Conservation (phyloP, 2,329 filamentous ascomycete genomes). For the Fusarium sp. region DNA sequence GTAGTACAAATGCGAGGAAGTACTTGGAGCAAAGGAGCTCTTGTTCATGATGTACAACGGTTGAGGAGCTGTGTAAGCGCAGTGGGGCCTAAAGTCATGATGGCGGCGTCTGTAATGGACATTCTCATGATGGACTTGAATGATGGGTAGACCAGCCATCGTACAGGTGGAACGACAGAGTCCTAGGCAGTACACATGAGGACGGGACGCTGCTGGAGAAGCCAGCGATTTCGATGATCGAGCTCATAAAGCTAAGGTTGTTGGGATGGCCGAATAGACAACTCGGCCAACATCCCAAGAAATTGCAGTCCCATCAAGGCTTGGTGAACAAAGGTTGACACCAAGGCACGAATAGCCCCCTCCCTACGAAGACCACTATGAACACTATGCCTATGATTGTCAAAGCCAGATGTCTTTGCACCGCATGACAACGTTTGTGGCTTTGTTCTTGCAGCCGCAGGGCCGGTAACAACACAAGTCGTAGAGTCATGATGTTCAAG, state of each 20-base stretch:
- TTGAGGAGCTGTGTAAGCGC: conserved; percentile 11
- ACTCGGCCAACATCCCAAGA: background rate
- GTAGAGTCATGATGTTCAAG: background rate
- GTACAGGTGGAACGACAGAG: background rate
- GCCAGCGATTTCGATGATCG: background rate
- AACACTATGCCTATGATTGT: background rate
- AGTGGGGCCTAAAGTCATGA: conserved; percentile 28
- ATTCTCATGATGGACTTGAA: conserved; percentile 5
- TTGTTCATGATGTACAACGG: conserved; percentile 11
- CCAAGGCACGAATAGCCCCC: background rate
- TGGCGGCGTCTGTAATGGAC: background rate
- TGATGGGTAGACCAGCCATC: background rate
- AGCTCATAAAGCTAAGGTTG: background rate
- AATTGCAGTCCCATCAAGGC: background rate
- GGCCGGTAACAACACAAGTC: background rate
- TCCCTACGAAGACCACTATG: background rate
- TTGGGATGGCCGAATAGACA: background rate
- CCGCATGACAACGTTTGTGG: conserved; percentile 9
- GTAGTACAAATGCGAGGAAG: background rate
- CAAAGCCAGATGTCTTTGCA: background rate
- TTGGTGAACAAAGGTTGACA: background rate
- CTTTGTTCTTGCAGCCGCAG: background rate
- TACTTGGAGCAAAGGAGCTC: background rate
- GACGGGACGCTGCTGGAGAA: background rate
- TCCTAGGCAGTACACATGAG: background rate